Conservation (phyloP, 1,139 yeast species). For the Zygotorulaspora mrakii region DNA sequence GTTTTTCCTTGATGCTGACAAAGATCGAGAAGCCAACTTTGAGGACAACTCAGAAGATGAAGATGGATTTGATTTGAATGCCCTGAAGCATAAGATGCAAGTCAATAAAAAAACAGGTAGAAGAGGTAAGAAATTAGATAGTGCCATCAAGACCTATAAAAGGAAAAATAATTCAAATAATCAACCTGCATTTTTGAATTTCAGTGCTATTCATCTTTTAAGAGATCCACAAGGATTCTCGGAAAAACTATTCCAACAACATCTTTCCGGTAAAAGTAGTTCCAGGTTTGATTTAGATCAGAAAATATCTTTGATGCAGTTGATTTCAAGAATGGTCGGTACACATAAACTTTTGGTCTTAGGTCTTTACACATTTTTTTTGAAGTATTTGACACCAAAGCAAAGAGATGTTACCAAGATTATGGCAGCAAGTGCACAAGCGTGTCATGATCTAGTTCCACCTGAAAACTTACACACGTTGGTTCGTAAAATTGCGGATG, state of each 20-base stretch:
- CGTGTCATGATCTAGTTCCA: conserved; percentile 93
- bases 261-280: conserved; percentile 63
- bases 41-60: conserved; percentile 72
- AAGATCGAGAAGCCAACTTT: conserved; percentile 83
- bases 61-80: conserved; percentile 62
- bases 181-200: conserved; percentile 70
- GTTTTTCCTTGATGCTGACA: conserved; percentile 92
- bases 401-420: conserved; percentile 92
- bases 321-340: conserved; percentile 84
- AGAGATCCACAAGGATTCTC: conserved; percentile 99
- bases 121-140: conserved; percentile 72
- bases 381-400: conserved; percentile 89
- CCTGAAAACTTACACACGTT: conserved; percentile 81
- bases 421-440: conserved; percentile 95
- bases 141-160: conserved; percentile 64
- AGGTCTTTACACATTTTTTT: conserved; percentile 82
- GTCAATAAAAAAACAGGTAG: conserved; percentile 80
- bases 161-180: conserved; percentile 50
- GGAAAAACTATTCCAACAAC: conserved; percentile 69
- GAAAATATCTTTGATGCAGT: conserved; percentile 80
- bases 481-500: conserved; percentile 90
- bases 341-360: conserved; percentile 87
- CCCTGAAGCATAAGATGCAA: conserved; percentile 73
- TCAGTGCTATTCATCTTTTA: conserved; percentile 86
- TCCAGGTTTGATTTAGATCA: conserved; percentile 78